phyloP scores from a whole-genome alignment of 2,329 filamentous ascomycete species.

The Claviceps sp. region DNA sequence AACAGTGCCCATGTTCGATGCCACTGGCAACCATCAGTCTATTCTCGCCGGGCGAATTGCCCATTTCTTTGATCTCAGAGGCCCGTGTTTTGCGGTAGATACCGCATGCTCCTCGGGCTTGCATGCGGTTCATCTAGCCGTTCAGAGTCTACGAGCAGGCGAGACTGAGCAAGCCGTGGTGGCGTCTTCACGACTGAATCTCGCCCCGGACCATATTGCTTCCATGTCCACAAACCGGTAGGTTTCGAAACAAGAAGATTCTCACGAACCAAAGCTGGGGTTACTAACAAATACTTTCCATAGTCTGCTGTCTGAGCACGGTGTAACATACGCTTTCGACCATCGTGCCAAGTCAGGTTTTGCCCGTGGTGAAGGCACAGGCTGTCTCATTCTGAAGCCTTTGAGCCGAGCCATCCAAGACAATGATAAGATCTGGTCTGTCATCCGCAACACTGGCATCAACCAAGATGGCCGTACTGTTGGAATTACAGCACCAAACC shows the following conservation, averaged over 20 bases:
- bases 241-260: neutral
- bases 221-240: slow-evolving; percentile 13
- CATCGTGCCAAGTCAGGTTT: slow-evolving; percentile 32
- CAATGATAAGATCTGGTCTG: slow-evolving; percentile 38
- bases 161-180: slow-evolving; percentile 34
- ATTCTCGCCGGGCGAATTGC: slow-evolving; percentile 42
- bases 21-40: slow-evolving; percentile 34
- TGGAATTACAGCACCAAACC: slow-evolving; percentile 38
- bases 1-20: slow-evolving; percentile 37
- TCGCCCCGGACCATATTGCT: slow-evolving; percentile 26
- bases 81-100: slow-evolving; percentile 37
- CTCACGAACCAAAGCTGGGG: neutral
- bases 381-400: slow-evolving; percentile 41
- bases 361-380: slow-evolving; percentile 46
- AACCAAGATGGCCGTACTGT: slow-evolving; percentile 41
- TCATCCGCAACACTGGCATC: slow-evolving; percentile 35
- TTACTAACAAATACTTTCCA: neutral
- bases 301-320: slow-evolving; percentile 1
- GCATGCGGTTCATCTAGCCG: slow-evolving; percentile 35
- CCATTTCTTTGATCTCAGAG: slow-evolving; percentile 40
- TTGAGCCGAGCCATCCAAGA: slow-evolving; percentile 40
- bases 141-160: slow-evolving; percentile 32
- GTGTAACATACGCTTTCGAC: slow-evolving; percentile 27
- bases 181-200: slow-evolving; percentile 32
- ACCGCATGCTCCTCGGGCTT: slow-evolving; percentile 40